These are phyloP conservation scores for Fraxinus latifolia DNA, from an alignment of 305 asterid genomes.

Conservation along the genomic window DNA sequence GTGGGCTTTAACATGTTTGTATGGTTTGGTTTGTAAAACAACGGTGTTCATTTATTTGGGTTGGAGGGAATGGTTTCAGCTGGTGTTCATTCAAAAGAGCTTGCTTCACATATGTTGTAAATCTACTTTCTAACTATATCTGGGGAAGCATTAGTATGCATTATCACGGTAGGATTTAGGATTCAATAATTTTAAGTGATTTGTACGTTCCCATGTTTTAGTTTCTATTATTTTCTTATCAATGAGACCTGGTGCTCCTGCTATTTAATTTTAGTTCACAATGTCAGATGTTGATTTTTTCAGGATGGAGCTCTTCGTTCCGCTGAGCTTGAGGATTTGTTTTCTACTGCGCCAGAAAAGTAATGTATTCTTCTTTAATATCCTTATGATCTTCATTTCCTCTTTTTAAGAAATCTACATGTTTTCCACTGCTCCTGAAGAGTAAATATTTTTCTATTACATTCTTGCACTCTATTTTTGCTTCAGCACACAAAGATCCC, in stretches of 20 bases:
- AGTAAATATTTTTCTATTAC: constrained; percentile 46
- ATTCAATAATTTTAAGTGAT: constrained; percentile 7
- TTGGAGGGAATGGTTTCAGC: not conserved
- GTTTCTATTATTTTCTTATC: constrained; percentile 9
- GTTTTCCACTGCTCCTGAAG: constrained; percentile 91
- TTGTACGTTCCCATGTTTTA: constrained; percentile 5
- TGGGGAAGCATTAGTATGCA: constrained; percentile 2
- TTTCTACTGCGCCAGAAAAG: constrained; percentile 96
- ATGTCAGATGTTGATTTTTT: constrained; percentile 24
- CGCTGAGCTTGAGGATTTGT: constrained; percentile 83
- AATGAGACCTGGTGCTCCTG: constrained; percentile 8
- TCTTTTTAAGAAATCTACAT: constrained; percentile 26
- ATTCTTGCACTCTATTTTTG: not conserved
- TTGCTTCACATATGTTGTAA: not conserved
- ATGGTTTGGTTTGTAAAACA: not conserved
- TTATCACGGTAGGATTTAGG: not conserved
- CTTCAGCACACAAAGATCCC: not conserved
- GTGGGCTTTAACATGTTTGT: not conserved
- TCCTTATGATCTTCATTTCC: not conserved
- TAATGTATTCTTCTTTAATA: constrained; percentile 36
- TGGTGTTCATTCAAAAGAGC: not conserved
- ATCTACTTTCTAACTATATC: not conserved
- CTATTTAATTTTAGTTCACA: constrained; percentile 1
- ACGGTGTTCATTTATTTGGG: not conserved
- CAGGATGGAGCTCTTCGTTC: constrained; percentile 88